These are phyloP conservation scores for Trypanosoma boissoni DNA, from an alignment of 208 protist genomes.

Conservation along the genomic window DNA sequence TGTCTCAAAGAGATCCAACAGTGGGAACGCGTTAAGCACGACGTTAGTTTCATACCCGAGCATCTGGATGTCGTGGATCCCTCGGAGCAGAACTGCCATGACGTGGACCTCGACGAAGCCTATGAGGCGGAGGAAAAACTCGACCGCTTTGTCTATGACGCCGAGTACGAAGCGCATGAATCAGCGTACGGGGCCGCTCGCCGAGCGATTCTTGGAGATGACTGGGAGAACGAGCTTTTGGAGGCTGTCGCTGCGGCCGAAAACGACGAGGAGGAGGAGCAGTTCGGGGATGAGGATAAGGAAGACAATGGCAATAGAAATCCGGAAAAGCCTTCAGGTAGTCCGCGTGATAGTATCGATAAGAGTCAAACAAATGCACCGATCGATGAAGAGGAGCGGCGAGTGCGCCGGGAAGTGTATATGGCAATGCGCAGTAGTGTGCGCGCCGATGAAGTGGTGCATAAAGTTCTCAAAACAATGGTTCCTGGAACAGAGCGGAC, in stretches of 20 bases:
- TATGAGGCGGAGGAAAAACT: conserved; percentile 80
- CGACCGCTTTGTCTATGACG: conserved; percentile 94
- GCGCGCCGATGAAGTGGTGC: conserved; percentile 97
- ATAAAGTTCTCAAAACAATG: conserved; percentile 96
- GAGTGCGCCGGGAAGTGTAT: conserved; percentile 96
- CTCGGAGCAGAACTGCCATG: conserved; percentile 95
- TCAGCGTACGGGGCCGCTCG: conserved; percentile 90
- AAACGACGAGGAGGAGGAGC: conserved; percentile 31
- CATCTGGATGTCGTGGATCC: conserved; percentile 93
- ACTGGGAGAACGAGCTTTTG: conserved; percentile 79
- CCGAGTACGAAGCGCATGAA: conserved; percentile 93
- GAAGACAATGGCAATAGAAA: too few relatives aligned
- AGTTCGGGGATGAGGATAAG: background rate
- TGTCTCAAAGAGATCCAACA: conserved; percentile 89
- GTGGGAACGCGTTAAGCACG: conserved; percentile 86
- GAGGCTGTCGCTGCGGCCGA: conserved; percentile 56
- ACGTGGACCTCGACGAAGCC: conserved; percentile 91
- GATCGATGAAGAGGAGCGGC: conserved; percentile 88
- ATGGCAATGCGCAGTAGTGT: conserved; percentile 97
- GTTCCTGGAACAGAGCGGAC: conserved; percentile 64
- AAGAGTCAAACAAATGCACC: conserved; percentile 25
- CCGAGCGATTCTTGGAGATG: conserved; percentile 91
- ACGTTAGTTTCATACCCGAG: conserved; percentile 64
- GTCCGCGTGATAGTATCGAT: too few relatives aligned
- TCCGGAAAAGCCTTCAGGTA: too few relatives aligned